Base-by-base conservation (phyloP, 345 rosid genomes). In the Mercurialis annua region DNA sequence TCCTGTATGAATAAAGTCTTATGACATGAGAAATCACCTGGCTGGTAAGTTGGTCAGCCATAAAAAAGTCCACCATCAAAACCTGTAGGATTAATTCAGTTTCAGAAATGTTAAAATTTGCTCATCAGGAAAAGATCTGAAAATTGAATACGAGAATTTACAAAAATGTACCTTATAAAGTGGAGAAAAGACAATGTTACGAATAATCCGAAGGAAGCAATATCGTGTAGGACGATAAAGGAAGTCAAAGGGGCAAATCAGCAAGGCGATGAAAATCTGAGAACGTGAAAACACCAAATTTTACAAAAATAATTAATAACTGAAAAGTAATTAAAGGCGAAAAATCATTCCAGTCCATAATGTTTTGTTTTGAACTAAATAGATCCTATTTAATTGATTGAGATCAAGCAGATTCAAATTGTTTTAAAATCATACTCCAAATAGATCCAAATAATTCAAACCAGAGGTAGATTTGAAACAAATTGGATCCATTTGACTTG, bases 21-120 rank as follows among this genome's bases (percentile, higher is more conserved):
- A 55, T 23, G 69, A 6, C 18, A 11, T 6, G 17, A 44, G 50
- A 36, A 11, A 40, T 77, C 81, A 93, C 98, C 96, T 94, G 99
- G 66, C 98, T 94, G 17, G 97, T 89, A 31, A 94, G 93, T 67
- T 94, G 99, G 78, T 91, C 99, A 8, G 96, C 99, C 98, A 94
- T 91, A 86, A 94, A 92, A 68, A 92, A 89, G 64, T 94, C 99
- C 10, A 84, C 98, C 95, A 94, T 78, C 80, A 86, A 67, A 72
- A 93, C 97, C 97, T 92, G 76, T 66, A 75, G 21, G 21, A 18
- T 31, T 23, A 15, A 27, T 26, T 36, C 40, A 36, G 27, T 42
- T 29, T 50, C 2, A 67, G 15, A 53, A 26, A 2, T 26, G 58
- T 53, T 27, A 53, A 8, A 24, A 4, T 12, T n/a, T 1, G 11